These are phyloP conservation scores for Globisporangium okanoganense DNA, from an alignment of 352 stramenopile genomes.

Conservation along the genomic window DNA sequence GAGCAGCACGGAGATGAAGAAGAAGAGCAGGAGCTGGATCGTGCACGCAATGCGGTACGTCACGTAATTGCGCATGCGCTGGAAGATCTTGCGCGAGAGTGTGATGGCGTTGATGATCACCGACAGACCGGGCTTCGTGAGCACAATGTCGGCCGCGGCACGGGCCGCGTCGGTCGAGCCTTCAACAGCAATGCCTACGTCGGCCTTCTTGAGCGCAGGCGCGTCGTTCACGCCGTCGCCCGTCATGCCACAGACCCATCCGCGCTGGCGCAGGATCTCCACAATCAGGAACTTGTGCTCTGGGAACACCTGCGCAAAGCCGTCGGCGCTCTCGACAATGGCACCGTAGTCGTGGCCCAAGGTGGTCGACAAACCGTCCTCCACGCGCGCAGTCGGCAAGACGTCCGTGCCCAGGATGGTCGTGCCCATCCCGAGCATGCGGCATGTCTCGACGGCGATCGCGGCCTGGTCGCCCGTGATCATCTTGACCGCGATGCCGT, in stretches of 20 bases:
- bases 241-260: constrained; percentile 74
- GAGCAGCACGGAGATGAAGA: constrained; percentile 90
- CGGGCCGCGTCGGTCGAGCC: constrained; percentile 86
- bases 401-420: constrained; percentile 82
- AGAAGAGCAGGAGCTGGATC: constrained; percentile 92
- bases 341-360: constrained; percentile 63
- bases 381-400: constrained; percentile 46
- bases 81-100: constrained; percentile 91
- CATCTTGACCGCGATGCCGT: constrained; percentile 96
- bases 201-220: constrained; percentile 60
- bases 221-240: constrained; percentile 73
- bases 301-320: constrained; percentile 92
- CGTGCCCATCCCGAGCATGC: constrained; percentile 88
- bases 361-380: constrained; percentile 55
- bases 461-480: constrained; percentile 94
- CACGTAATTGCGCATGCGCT: constrained; percentile 93
- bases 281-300: constrained; percentile 92
- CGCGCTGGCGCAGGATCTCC: constrained; percentile 77
- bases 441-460: constrained; percentile 93
- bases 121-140: constrained; percentile 91
- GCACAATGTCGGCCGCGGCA: constrained; percentile 91
- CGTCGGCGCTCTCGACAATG: constrained; percentile 91
- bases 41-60: constrained; percentile 92
- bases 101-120: constrained; percentile 91
- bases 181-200: constrained; percentile 78